phyloP scores from a whole-genome alignment of 2,329 filamentous ascomycete species.

The Aspergillus sp. region DNA sequence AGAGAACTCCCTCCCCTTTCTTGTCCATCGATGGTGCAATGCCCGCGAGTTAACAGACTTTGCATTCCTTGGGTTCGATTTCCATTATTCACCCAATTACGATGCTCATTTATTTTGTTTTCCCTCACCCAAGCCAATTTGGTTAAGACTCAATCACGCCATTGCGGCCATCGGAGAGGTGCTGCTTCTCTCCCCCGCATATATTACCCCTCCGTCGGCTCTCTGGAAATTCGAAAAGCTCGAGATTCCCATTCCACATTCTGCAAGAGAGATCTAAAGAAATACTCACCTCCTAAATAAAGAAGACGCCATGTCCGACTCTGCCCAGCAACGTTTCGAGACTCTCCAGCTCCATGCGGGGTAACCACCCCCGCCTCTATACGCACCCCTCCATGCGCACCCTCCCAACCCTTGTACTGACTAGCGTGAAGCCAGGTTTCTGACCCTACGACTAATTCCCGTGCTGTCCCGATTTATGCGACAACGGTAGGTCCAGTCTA shows the following conservation, averaged over 20 bases:
- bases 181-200: constrained; percentile 3
- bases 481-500: constrained; percentile 60
- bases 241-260: neutral
- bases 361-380: constrained; percentile 46
- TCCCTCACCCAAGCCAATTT: constrained; percentile 1
- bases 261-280: neutral
- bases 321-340: constrained; percentile 63
- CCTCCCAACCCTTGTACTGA: constrained; percentile 2
- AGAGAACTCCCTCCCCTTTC: neutral
- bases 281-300: neutral
- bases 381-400: too few species aligned
- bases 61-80: neutral
- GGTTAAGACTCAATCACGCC: constrained; percentile 9
- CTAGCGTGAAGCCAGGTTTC: constrained; percentile 65
- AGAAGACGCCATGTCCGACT: constrained; percentile 31
- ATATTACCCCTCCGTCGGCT: constrained; percentile 2
- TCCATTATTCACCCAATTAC: neutral
- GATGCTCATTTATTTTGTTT: neutral
- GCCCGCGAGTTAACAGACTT: neutral
- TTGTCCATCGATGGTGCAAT: neutral
- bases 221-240: neutral
- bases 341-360: constrained; percentile 84
- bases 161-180: neutral
- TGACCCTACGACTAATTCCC: constrained; percentile 78
- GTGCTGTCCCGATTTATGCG: constrained; percentile 94